These are phyloP conservation scores for Pseudogymnoascus sp. DNA, from an alignment of 2,329 filamentous ascomycete genomes.

Conservation along the genomic window DNA sequence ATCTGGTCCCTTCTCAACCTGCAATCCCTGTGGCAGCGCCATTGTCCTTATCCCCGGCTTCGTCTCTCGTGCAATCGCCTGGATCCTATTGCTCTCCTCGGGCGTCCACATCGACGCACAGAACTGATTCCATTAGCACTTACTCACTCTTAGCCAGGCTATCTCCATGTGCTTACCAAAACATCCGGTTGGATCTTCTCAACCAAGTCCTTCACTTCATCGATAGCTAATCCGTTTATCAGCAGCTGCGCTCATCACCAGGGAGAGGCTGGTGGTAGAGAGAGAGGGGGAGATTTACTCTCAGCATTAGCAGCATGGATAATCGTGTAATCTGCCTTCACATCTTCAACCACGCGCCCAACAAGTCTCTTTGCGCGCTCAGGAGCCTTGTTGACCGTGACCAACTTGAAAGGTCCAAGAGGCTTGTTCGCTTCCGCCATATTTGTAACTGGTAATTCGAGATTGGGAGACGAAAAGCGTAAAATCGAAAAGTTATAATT, in stretches of 20 bases:
- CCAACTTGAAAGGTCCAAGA: conserved; percentile 51
- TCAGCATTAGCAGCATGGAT: conserved; percentile 53
- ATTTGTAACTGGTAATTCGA: neutral
- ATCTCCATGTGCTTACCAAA: conserved; percentile 33
- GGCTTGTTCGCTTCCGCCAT: conserved; percentile 25
- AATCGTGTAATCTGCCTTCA: conserved; percentile 57
- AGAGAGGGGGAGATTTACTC: conserved; percentile 31
- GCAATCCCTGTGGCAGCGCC: conserved; percentile 44
- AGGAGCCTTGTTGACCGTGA: conserved; percentile 60
- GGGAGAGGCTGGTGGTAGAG: neutral
- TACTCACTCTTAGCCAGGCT: neutral
- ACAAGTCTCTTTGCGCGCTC: conserved; percentile 55
- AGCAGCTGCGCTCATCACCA: conserved; percentile 1
- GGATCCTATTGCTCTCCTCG: conserved; percentile 39
- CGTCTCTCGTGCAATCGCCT: conserved; percentile 34
- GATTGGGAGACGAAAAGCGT: neutral
- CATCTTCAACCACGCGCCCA: conserved; percentile 48
- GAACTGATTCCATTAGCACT: conserved; percentile 35
- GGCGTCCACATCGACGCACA: conserved; percentile 47
- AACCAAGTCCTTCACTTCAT: conserved; percentile 46
- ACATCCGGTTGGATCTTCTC: conserved; percentile 43
- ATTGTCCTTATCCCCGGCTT: conserved; percentile 41
- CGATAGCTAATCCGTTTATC: conserved; percentile 34
- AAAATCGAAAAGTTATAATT: neutral
- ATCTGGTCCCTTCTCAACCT: conserved; percentile 44